Evolutionary conservation across 441 rosid genomes (phyloP).

Genomic region (Raphanus hybrid): DNA sequence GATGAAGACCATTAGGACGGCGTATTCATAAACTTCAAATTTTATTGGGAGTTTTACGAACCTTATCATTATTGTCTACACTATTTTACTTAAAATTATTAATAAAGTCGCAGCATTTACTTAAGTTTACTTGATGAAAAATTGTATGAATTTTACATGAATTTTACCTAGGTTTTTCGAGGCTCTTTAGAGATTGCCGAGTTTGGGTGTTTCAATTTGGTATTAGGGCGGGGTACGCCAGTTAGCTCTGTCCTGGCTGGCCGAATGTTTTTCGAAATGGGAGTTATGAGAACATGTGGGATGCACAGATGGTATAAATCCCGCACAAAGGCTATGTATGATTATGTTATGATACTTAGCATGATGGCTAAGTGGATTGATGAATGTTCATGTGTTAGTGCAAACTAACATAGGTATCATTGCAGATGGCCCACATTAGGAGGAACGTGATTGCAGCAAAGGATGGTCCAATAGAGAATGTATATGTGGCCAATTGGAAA

Average conservation of each 20-base stretch:
- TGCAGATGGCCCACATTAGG: neutral
- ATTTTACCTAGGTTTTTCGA: neutral
- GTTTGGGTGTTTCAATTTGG: neutral
- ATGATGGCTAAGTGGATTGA: neutral
- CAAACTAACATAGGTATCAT: neutral
- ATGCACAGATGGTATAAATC: neutral
- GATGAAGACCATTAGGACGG: neutral
- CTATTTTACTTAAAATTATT: no score
- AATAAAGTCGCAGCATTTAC: neutral
- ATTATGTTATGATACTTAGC: neutral
- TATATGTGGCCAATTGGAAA: neutral
- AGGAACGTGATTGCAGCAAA: neutral
- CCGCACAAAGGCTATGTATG: neutral
- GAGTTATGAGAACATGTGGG: neutral
- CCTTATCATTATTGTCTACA: neutral
- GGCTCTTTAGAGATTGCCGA: neutral
- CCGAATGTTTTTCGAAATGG: neutral
- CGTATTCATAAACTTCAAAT: neutral
- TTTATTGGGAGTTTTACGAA: neutral
- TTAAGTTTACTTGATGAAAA: neutral
- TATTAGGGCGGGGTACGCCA: no score
- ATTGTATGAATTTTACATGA: no score
- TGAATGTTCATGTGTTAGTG: neutral
- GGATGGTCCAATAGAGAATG: no score
- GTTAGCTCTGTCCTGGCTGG: no score